These are phyloP conservation scores for Coprinopsis cinerea DNA, from an alignment of 768 basidiomycete genomes.

Conservation along the genomic window DNA sequence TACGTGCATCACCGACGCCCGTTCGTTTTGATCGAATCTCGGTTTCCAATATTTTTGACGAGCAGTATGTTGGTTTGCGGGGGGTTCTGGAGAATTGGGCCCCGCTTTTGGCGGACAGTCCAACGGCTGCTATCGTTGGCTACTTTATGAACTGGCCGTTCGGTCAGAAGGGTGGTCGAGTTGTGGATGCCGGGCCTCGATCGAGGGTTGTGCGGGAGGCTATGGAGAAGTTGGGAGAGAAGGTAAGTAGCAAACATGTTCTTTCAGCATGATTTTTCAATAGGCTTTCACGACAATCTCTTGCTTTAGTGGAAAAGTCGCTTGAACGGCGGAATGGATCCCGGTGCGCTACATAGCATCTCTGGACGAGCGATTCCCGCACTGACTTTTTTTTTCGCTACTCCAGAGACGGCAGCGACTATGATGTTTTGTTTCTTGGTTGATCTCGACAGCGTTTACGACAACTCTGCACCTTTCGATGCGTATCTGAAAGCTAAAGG, in stretches of 20 bases:
- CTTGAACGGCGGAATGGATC: too few species aligned
- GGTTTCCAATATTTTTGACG: constrained; percentile 43
- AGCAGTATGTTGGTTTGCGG: constrained; percentile 33
- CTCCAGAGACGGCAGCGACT: not conserved
- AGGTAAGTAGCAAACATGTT: not conserved
- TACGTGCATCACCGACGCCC: constrained; percentile 16
- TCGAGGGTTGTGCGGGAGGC: not conserved
- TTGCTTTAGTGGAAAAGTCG: too few species aligned
- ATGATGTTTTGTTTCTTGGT: not conserved
- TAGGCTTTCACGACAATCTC: not conserved
- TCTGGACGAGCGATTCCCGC: not conserved
- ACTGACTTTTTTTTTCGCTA: not conserved
- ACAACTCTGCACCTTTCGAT: constrained; percentile 31
- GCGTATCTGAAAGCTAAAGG: constrained; percentile 26
- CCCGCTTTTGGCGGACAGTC: constrained; percentile 28
- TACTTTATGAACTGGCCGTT: constrained; percentile 46
- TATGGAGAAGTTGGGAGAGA: not conserved
- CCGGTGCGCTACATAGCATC: not conserved
- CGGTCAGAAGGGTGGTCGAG: constrained; percentile 16
- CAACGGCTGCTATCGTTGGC: constrained; percentile 29
- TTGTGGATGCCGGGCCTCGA: not conserved
- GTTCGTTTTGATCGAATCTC: constrained; percentile 40
- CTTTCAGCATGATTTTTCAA: not conserved
- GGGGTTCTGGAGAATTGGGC: constrained; percentile 30
- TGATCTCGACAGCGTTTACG: constrained; percentile 22